Conservation (phyloP, 1,284 basidiomycete genomes). For the Taiwanofungus camphoratus region DNA sequence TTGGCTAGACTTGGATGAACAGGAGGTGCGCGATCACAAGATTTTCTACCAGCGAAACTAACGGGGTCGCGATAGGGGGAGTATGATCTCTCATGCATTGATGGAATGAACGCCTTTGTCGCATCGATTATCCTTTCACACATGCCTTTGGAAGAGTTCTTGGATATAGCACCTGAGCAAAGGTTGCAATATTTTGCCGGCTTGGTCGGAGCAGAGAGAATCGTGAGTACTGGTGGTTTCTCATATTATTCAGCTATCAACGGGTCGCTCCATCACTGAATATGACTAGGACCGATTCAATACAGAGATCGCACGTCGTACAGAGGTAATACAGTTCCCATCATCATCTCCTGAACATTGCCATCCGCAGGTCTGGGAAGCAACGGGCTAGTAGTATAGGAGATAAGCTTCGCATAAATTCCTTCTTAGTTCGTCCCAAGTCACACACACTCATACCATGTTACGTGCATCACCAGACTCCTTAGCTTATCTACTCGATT, state of each 20-base stretch:
- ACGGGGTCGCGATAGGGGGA: too few species aligned
- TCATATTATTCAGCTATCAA: slow-evolving; percentile 3
- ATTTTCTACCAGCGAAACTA: too few species aligned
- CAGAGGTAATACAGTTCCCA: slow-evolving; percentile 28
- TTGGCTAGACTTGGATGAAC: slow-evolving; percentile 54
- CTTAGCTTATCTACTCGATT: slow-evolving; percentile 12
- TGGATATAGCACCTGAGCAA: slow-evolving; percentile 43
- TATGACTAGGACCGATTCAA: slow-evolving; percentile 32
- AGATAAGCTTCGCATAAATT: not conserved
- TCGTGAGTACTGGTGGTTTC: slow-evolving; percentile 38
- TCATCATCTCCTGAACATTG: slow-evolving; percentile 19
- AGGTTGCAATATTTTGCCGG: slow-evolving; percentile 41
- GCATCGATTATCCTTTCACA: slow-evolving; percentile 57
- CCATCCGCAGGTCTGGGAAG: too few species aligned
- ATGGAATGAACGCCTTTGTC: slow-evolving; percentile 63
- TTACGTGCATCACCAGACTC: not conserved
- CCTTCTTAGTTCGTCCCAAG: not conserved
- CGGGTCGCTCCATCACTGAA: slow-evolving; percentile 5
- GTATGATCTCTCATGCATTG: slow-evolving; percentile 40
- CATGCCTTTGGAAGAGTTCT: slow-evolving; percentile 46
- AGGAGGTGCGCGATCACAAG: slow-evolving; percentile 33
- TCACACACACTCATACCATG: not conserved
- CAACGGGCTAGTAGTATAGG: too few species aligned
- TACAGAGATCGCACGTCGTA: slow-evolving; percentile 32
- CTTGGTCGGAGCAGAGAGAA: slow-evolving; percentile 44